Evolutionary conservation across 202 grass and related monocot genomes (phyloP), one percentile per base, ranked within the genome.

Genomic region (Eragrostis tef): DNA sequence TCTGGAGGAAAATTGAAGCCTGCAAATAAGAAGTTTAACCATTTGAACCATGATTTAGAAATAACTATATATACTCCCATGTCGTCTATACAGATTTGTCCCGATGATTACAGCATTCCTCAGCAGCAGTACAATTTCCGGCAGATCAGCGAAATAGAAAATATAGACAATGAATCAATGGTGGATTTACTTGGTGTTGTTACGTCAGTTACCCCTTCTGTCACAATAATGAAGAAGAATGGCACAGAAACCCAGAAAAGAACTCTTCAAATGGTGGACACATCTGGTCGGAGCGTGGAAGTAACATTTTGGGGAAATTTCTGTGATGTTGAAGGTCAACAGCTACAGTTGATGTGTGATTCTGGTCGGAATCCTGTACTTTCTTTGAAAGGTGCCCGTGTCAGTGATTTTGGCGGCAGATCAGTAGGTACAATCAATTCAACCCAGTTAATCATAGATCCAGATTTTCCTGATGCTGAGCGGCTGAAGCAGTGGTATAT

Each of bases 251-350:
- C 81, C 58, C 66, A 74, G 20, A 93, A 89, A 62, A 78, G 87
- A 81, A 85, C 78, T 14, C 77, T 93, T 67, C 87, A 87, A 46
- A 34, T 89, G 81, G 87, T 84, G 73, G 90, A 93, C 68, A 89
- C 89, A 73, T 89, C 90, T 57, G 81, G 87, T 45, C 66, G 84
- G 70, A 89, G 87, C 41, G 90, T 93, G 34, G 87, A 87, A 60
- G 53, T 93, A 4, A 84, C 84, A 21, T 45, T 93, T 10, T 93
- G 90, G 87, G 90, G 77, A 51, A 85, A 79, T 66, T 89, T 74
- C 19, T 74, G 29, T 74, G 29, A 41, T 56, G 29, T 54, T 56
- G 71, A 74, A 56, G 70, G 71, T 7, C 71, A 74, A 19, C 16
- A 74, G 71, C n/a, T 74, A 19, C 71, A 74, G 50, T n/a, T 74